Evolutionary conservation across 208 protist species (phyloP), one percentile per base, ranked within the genome.

Genomic region (Trypanosoma mega): DNA sequence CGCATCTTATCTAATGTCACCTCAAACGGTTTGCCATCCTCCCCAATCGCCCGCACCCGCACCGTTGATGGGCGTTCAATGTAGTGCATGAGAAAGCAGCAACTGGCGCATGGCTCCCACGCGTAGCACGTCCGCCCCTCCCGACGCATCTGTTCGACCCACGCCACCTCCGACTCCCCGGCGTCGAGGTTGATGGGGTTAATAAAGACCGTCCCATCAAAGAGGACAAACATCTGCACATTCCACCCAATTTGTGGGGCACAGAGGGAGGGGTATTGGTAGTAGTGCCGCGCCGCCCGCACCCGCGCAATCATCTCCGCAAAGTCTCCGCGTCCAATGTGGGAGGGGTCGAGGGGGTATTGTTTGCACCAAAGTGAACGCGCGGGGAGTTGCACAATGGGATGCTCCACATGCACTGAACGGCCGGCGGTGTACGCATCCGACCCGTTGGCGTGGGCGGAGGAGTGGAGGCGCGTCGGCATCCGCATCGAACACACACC

Each of bases 51-150:
- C 6, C 69, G 68, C 20, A 91, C 1, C 2, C 72, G 82, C 41
- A 90, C 76, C 3, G 78, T 91, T 2, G 68, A 47, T 11, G 90
- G 90, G 3, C 90, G 78, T 60, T 96, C 90, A 57, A 96, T 96
- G 68, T 92, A 96, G 60, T 96, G 90, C 72, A 96, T 75, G 18
- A 93, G 56, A 57, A 91, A 93, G 49, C 82, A 80, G 71, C 87
- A 93, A 56, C 85, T 93, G 52, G 90, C 90, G 57, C 86, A 96
- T 30, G 90, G 86, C 76, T 96, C 90, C 87, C 90, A 96, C 18
- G 87, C 86, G 41, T 89, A 96, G 45, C 73, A 74, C 21, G 85
- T 94, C 55, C 78, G 72, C 20, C 76, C 67, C 11, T 63, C 64
- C 12, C 43, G 57, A 18, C 85, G 80, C 51, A 75, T 73, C 31